Evolutionary conservation across 352 stramenopile genomes (phyloP).

Genomic region (Globisporangium sylvaticum): DNA sequence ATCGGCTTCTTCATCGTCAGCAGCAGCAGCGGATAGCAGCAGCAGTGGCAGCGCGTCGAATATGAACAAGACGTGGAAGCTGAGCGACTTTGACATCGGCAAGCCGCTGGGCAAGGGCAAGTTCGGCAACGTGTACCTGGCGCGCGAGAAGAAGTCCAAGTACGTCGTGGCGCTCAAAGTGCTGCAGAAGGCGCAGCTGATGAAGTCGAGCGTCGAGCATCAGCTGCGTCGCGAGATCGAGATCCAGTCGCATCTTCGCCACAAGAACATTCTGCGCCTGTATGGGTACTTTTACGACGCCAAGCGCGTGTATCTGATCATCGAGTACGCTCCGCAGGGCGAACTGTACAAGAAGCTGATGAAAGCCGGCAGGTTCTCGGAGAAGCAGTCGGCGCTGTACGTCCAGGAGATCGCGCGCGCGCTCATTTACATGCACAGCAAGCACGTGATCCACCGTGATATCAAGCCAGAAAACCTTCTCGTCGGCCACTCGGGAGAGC

Average conservation of each 20-base stretch:
- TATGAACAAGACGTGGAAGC: slow-evolving; percentile 76
- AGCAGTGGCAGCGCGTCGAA: slow-evolving; percentile 4
- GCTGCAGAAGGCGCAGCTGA: slow-evolving; percentile 96
- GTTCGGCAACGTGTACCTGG: slow-evolving; percentile 99
- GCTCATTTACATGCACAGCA: slow-evolving; percentile 97
- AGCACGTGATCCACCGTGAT: slow-evolving; percentile 99
- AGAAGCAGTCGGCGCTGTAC: slow-evolving; percentile 92
- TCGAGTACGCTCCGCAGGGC: slow-evolving; percentile 97
- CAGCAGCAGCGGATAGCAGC: not conserved
- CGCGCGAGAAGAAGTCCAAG: slow-evolving; percentile 95
- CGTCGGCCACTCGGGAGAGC: slow-evolving; percentile 91
- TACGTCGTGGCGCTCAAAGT: slow-evolving; percentile 99
- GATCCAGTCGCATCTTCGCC: slow-evolving; percentile 97
- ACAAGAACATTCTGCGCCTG: slow-evolving; percentile 96
- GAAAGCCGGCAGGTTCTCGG: slow-evolving; percentile 88
- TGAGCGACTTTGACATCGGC: slow-evolving; percentile 99
- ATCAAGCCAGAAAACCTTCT: slow-evolving; percentile 99
- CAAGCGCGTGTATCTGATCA: slow-evolving; percentile 99
- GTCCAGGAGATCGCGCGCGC: slow-evolving; percentile 93
- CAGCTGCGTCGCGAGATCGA: slow-evolving; percentile 99
- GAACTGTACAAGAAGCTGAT: slow-evolving; percentile 99
- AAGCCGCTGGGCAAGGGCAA: slow-evolving; percentile 97
- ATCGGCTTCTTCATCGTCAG: not conserved
- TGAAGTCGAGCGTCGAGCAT: slow-evolving; percentile 97
- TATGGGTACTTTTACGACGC: slow-evolving; percentile 99